Evolutionary conservation across 768 basidiomycete genomes (phyloP), one percentile per base, ranked within the genome.

Genomic region (Gymnopilus dilepis): DNA sequence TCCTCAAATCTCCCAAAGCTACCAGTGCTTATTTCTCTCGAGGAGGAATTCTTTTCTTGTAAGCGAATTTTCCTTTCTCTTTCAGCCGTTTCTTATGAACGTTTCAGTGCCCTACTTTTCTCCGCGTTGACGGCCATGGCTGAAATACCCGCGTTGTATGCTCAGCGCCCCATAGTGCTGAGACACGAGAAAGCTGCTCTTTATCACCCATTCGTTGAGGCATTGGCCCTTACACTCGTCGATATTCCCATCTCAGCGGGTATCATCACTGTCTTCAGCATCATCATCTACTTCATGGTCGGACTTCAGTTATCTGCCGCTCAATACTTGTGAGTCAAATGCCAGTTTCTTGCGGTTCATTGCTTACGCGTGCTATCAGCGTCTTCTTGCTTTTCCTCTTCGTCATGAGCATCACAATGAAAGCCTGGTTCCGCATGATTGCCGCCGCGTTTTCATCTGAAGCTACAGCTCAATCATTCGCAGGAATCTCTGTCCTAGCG

Each of bases 11-110:
- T 33, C 78, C 83, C 0, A 76, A 84, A 15, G 75, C 77, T 8
- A 90, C 91, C 0, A 72, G 78, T 13, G 85, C 84, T 11, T 88
- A 84, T 69, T 92, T 90, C 78, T 86, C 88, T n/a, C 84, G 92
- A 19, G 91, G 90, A 40, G 87, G 91, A 74, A 80, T 89, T 22
- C 77, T 94, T 19, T 93, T 90, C 82, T 91, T 92, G 83, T 88
- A 70, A 33, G 84, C 74, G 26, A 11, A 22, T 33, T 37, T 17
- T 37, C 28, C 56, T 13, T 7, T 21, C 53, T 21, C 34, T 28
- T 24, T 33, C 31, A 26, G 2, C 28, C 13, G 5, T 53, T 38
- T 24, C 30, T 54, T 47, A 43, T 53, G 19, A 65, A 9, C 41
- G 52, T 40, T 61, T 21, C 51, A 89, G 87, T 56, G 72, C 87